Conservation (phyloP, 2,329 filamentous ascomycete species). For the Fusarium oxysporum region DNA sequence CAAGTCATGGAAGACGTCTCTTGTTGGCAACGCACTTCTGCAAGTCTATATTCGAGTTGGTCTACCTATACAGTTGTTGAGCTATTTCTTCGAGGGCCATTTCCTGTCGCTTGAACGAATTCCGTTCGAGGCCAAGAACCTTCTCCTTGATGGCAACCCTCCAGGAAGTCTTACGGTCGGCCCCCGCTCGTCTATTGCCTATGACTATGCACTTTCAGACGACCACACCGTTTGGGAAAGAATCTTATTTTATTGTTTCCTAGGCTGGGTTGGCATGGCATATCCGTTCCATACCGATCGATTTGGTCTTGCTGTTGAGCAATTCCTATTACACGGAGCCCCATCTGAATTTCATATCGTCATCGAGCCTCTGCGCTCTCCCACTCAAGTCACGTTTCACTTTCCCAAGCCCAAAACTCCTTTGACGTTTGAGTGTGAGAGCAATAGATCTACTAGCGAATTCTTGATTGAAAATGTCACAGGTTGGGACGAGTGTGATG, state of each 20-base stretch:
- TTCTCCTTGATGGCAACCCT: neutral
- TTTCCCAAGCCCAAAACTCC: neutral
- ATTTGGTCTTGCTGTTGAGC: neutral
- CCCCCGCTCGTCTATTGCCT: too few species aligned
- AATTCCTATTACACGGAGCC: neutral
- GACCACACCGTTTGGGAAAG: neutral
- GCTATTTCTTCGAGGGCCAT: neutral
- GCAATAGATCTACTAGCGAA: too few species aligned
- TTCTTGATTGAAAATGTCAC: too few species aligned
- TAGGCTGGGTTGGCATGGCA: neutral
- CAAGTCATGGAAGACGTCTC: neutral
- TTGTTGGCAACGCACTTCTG: neutral
- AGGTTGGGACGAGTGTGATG: too few species aligned
- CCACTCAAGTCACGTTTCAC: neutral
- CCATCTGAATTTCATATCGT: neutral
- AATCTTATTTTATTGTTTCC: neutral
- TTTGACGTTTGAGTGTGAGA: too few species aligned
- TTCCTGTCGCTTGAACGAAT: neutral
- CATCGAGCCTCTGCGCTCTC: neutral
- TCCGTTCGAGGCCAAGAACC: neutral
- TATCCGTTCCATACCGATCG: neutral
- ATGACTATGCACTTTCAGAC: neutral
- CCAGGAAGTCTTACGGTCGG: too few species aligned
- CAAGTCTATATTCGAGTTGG: neutral
- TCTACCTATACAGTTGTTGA: neutral